These are phyloP conservation scores for Stellera chamaejasme DNA, from an alignment of 345 rosid genomes.

Conservation along the genomic window DNA sequence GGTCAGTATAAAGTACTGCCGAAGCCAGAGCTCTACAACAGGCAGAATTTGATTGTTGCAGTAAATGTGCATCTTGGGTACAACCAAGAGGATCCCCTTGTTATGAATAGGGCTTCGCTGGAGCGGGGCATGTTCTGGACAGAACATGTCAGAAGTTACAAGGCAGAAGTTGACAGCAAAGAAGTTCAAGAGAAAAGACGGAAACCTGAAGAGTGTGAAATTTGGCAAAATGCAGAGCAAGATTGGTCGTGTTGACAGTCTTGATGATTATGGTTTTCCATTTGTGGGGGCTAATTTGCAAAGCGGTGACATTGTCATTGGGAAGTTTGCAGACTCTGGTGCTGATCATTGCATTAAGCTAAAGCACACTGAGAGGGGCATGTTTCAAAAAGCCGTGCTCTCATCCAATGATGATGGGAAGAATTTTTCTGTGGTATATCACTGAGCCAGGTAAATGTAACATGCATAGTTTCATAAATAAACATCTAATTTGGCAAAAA, in stretches of 20 bases:
- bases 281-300: constrained; percentile 73
- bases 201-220: constrained; percentile 48
- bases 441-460: constrained; percentile 57
- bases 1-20: constrained; percentile 31
- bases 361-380: constrained; percentile 87
- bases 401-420: constrained; percentile 96
- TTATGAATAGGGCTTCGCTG: constrained; percentile 83
- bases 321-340: constrained; percentile 74
- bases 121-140: constrained; percentile 92
- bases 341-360: constrained; percentile 73
- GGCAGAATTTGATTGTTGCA: constrained; percentile 93
- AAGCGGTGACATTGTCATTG: constrained; percentile 83
- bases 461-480: too few species aligned
- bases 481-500: too few species aligned
- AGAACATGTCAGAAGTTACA: constrained; percentile 82
- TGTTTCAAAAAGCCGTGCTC: constrained; percentile 79
- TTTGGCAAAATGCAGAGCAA: constrained; percentile 70
- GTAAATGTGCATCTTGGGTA: constrained; percentile 89
- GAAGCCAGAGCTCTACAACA: constrained; percentile 59
- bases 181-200: constrained; percentile 53
- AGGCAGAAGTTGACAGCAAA: constrained; percentile 78
- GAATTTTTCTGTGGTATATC: constrained; percentile 79
- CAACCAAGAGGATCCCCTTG: constrained; percentile 92
- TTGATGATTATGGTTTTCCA: constrained; percentile 91
- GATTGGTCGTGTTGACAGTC: constrained; percentile 72